Base-by-base conservation (phyloP, 129 eudicot genomes). In the Dittrichia graveolens region DNA sequence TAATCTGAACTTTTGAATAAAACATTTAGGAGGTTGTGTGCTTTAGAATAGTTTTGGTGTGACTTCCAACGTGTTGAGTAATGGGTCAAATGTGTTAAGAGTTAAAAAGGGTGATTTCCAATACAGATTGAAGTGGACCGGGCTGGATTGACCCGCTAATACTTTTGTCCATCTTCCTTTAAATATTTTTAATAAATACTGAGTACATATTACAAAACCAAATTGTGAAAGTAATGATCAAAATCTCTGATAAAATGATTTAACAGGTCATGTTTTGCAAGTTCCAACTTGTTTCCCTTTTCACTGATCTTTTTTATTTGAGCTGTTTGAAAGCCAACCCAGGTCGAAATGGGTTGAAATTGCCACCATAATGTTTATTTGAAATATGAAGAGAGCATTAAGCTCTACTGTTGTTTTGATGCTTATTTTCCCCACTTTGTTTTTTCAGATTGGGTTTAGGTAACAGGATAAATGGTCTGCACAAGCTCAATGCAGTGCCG, bases 381-480 rank as follows among this genome's bases (percentile, higher is more conserved):
- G 5, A 15, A 31, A 9, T 55, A 19, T 12, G 2, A 31, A 41
- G 24, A 8, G 45, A 7, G n/a, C 9, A 44, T 72, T 24, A 55
- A 55, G 55, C 41, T 76, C 31, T 24, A 39, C 11, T 15, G 37
- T 66, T 75, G 61, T 58, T 24, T 75, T 70, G 81, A 75, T 16
- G 11, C 5, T 24, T 9, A 52, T 70, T 41, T 5, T 24, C 0
- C 63, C 10, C n/a, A 2, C 31, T 60, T 14, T n/a, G n/a, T n/a
- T 43, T 63, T 66, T 58, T 68, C 69, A 85, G 94, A 78, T 73
- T 74, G 69, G 61, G 60, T 78, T 61, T 68, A 59, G 53, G 63
- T 37, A 13, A 67, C 40, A 52, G 60, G 71, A 56, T 40, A 15
- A 24, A 72, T 58, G 80, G 65, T 37, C 54, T 64, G 50, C 52